Base-by-base conservation (phyloP, 345 rosid genomes). In the Eucalyptus albens region DNA sequence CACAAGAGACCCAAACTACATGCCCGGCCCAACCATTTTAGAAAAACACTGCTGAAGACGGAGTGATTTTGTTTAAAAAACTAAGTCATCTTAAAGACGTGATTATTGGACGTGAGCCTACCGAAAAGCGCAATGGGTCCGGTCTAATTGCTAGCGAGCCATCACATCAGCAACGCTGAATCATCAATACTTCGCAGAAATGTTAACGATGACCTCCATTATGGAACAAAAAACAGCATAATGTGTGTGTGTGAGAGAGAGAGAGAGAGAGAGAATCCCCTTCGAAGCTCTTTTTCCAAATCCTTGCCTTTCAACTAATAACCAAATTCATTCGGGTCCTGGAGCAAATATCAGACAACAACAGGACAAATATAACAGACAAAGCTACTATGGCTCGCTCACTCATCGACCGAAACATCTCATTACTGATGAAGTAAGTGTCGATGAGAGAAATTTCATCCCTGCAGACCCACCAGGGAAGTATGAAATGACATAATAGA, bases 391-490 rank as follows among this genome's bases (percentile, higher is more conserved):
- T 2, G 15, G 83, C 83, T 40, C 27, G 5, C 59, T 53, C 26
- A 8, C 83, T 94, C 93, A 95, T 91, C 97, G 92, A 89, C 97
- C 92, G 44, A 95, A 95, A 90, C 96, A 94, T 92, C 91, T 92
- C 90, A 94, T 90, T 59, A 94, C 67, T 8, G 97, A 92, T 50
- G 96, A 93, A 86, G 94, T 93, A n/a, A 95, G 91, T 56, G 94
- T 90, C 16, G 97, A 94, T 4, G 95, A 88, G 42, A 94, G 92
- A 88, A 95, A 95, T 89, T 93, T 94, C 91, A 94, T 81, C 80
- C 96, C 97, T 8, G 95, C 87, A 55, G 97, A 94, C 88, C 97
- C 96, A 65, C 97, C 96, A 27, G 96, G 97, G 83, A 96, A 96
- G 92, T 96, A 96, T 51, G 97, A 96, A n/a, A 96, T 92, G n/a